Conservation (phyloP, 805 yeast species). For the Cyberlindnera galapagoensis region DNA sequence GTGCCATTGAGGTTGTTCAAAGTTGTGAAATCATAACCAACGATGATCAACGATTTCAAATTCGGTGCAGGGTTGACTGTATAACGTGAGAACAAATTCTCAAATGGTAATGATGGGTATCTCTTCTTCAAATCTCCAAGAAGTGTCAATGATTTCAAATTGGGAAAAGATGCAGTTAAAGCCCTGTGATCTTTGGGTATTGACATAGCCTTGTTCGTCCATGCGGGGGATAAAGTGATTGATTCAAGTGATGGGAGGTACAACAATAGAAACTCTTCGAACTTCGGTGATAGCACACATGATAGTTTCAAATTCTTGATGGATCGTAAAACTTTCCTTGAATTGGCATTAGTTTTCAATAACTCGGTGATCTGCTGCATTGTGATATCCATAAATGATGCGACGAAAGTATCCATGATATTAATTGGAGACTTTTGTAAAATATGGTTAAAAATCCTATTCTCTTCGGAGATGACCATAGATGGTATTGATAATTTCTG, state of each 20-base stretch:
- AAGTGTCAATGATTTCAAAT: conserved; percentile 11
- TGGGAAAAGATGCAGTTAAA: conserved; percentile 2
- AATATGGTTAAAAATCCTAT: conserved; percentile 10
- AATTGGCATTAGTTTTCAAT: conserved; percentile 2
- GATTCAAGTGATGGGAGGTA: conserved; percentile 15
- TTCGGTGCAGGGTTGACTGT: conserved; percentile 11
- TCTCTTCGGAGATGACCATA: conserved; percentile 17
- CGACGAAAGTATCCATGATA: conserved; percentile 9
- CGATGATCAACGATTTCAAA: conserved; percentile 12
- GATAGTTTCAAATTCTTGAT: conserved; percentile 10
- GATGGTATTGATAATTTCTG: conserved; percentile 10
- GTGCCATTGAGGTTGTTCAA: conserved; percentile 14
- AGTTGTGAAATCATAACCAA: conserved; percentile 17
- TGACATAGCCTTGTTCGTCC: conserved; percentile 4
- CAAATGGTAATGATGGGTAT: conserved; percentile 17
- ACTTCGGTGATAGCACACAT: conserved; percentile 15
- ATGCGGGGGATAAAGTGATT: conserved; percentile 9
- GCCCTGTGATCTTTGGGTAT: conserved; percentile 5
- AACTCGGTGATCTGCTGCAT: conserved; percentile 14
- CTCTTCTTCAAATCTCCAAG: conserved; percentile 15
- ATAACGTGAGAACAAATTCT: conserved; percentile 11
- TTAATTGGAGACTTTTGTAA: conserved; percentile 5
- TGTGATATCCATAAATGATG: conserved; percentile 12
- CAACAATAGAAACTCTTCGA: conserved; percentile 14
- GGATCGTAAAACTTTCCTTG: conserved; percentile 1